Evolutionary conservation across 768 basidiomycete species (phyloP).

Genomic region (Lentinula detonsa): DNA sequence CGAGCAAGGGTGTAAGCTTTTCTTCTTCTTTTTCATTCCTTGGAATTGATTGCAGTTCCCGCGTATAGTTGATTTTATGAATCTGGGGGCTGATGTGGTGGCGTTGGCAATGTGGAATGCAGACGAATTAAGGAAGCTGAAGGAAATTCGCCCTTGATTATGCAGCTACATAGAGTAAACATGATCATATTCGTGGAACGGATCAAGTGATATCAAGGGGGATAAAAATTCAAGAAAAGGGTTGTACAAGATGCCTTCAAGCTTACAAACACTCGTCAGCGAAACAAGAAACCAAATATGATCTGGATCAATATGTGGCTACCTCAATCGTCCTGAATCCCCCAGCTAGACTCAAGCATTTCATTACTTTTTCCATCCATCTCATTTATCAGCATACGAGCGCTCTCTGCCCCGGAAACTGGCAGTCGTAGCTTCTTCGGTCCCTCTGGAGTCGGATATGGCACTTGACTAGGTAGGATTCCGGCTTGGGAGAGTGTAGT

Average conservation of each 20-base stretch:
- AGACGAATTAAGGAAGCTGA: slow-evolving; percentile 5
- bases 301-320: no score
- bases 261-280: no score
- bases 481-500: slow-evolving; percentile 17
- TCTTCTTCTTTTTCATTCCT: no score
- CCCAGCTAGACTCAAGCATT: slow-evolving; percentile 19
- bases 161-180: no score
- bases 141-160: not conserved
- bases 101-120: slow-evolving; percentile 13
- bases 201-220: no score
- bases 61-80: slow-evolving; percentile 13
- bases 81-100: slow-evolving; percentile 12
- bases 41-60: no score
- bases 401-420: slow-evolving; percentile 18
- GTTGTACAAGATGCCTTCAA: no score
- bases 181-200: no score
- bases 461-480: slow-evolving; percentile 17
- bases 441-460: slow-evolving; percentile 13
- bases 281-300: no score
- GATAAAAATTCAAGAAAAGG: no score
- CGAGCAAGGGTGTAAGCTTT: slow-evolving; percentile 13
- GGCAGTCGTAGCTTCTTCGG: slow-evolving; percentile 17
- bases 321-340: slow-evolving; percentile 3
- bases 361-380: slow-evolving; percentile 18
- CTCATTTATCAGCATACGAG: slow-evolving; percentile 18